phyloP scores from a whole-genome alignment of 169 alveolate species.

The Plasmodium inui region DNA sequence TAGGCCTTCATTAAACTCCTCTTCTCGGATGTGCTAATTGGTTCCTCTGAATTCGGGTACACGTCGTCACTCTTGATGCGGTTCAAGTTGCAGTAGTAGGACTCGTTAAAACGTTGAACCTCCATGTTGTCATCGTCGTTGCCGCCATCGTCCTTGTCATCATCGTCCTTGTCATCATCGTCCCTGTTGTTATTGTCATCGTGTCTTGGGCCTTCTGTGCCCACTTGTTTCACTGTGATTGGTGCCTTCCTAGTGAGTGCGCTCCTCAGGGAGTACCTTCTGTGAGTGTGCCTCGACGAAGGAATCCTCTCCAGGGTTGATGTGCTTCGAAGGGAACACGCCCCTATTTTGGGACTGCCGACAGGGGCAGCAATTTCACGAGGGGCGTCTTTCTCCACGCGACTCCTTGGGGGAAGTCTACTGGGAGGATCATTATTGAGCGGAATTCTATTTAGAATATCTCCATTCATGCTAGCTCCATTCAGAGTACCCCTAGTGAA shows the following conservation, averaged over 20 bases:
- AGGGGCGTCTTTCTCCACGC: background rate
- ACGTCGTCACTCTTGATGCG: conserved; percentile 10
- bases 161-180: background rate
- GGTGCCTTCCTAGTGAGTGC: background rate
- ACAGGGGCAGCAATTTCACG: background rate
- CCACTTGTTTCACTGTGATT: background rate
- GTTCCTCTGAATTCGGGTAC: conserved; percentile 65
- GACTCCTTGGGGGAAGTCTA: background rate
- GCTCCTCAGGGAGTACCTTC: background rate
- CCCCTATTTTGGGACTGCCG: background rate
- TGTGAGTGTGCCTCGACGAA: background rate
- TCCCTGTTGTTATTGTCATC: background rate
- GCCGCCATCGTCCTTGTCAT: background rate
- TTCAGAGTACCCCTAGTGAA: too few species aligned
- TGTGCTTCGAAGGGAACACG: background rate
- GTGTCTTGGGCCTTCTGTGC: too few species aligned
- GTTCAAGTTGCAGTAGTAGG: conserved; percentile 35
- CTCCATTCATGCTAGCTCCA: too few species aligned
- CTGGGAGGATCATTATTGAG: background rate
- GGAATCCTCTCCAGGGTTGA: background rate
- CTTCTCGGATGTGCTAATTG: conserved; percentile 27
- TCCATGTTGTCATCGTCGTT: background rate
- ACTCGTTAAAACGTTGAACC: conserved; percentile 12
- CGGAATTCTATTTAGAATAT: too few species aligned
- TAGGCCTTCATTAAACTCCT: conserved; percentile 27